Conservation (phyloP, 495 filamentous ascomycete species). For the Aspergillus saccharolyticus region DNA sequence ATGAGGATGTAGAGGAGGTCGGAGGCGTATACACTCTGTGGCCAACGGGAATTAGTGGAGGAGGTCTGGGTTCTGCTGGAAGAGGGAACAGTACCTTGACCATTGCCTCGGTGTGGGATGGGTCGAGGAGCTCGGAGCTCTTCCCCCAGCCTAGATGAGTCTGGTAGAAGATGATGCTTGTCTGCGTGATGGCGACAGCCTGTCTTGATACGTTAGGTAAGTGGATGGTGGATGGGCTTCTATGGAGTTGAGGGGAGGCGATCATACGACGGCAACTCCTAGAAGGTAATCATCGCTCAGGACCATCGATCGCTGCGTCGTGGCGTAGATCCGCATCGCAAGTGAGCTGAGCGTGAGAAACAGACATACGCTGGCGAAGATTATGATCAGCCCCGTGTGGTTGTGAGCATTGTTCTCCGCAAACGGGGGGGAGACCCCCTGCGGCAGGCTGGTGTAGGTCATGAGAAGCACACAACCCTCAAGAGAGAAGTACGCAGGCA, state of each 20-base stretch:
- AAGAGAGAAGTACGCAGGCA: background rate
- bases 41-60: background rate
- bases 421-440: slow-evolving; percentile 19
- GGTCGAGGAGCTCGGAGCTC: background rate
- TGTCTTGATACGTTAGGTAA: background rate
- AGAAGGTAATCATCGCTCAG: slow-evolving; percentile 23
- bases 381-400: slow-evolving; percentile 25
- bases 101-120: background rate
- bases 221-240: no score
- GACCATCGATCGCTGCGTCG: slow-evolving; percentile 6
- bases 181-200: slow-evolving; percentile 5
- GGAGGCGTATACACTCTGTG: slow-evolving; percentile 9
- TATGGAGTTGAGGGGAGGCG: no score
- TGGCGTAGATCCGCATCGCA: slow-evolving; percentile 15
- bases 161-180: slow-evolving; percentile 1
- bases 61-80: background rate
- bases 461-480: background rate
- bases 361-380: slow-evolving; percentile 19
- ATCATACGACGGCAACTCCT: slow-evolving; percentile 17
- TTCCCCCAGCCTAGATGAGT: slow-evolving; percentile 10
- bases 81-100: slow-evolving; percentile 1
- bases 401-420: slow-evolving; percentile 22
- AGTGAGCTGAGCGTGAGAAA: slow-evolving; percentile 21
- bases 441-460: slow-evolving; percentile 9
- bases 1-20: slow-evolving; percentile 14